phyloP scores from a whole-genome alignment of 805 yeast genomes.

The Wickerhamomyces silvicola region DNA sequence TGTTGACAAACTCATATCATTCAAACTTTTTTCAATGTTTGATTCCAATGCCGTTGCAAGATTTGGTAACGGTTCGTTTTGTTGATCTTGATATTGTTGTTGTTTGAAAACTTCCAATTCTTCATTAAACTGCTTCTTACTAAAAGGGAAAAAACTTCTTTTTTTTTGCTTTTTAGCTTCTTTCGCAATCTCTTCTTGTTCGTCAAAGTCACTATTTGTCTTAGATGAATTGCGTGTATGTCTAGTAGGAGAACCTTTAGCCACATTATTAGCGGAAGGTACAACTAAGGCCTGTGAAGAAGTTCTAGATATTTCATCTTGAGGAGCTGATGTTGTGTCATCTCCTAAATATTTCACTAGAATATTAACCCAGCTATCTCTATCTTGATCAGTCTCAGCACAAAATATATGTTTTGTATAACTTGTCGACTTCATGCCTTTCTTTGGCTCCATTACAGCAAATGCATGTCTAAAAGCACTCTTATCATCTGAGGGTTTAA shows the following conservation, averaged over 20 bases:
- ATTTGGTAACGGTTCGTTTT: conserved; percentile 5
- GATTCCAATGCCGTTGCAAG: conserved; percentile 4
- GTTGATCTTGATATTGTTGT: conserved; percentile 30
- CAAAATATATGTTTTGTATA: conserved; percentile 58
- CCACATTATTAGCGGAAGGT: too few species aligned
- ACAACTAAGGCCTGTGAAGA: not conserved
- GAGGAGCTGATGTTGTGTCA: conserved; percentile 3
- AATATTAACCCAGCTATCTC: conserved; percentile 64
- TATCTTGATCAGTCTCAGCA: conserved; percentile 71
- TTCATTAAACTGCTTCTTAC: conserved; percentile 23
- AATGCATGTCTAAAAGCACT: conserved; percentile 51
- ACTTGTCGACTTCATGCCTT: conserved; percentile 16
- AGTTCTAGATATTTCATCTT: conserved; percentile 2
- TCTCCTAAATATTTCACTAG: conserved; percentile 29
- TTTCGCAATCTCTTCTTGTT: conserved; percentile 22
- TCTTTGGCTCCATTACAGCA: conserved; percentile 42
- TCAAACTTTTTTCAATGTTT: conserved; percentile 25
- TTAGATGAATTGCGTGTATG: conserved; percentile 3
- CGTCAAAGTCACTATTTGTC: conserved; percentile 11
- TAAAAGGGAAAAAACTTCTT: conserved; percentile 56
- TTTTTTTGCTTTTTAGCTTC: conserved; percentile 44
- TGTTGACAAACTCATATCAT: conserved; percentile 22
- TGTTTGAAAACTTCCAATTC: conserved; percentile 24
- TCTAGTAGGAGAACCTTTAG: conserved; percentile 6
- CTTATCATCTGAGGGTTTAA: conserved; percentile 20